Conservation (phyloP, 2,329 filamentous ascomycete genomes). For the Fusarium palustre region DNA sequence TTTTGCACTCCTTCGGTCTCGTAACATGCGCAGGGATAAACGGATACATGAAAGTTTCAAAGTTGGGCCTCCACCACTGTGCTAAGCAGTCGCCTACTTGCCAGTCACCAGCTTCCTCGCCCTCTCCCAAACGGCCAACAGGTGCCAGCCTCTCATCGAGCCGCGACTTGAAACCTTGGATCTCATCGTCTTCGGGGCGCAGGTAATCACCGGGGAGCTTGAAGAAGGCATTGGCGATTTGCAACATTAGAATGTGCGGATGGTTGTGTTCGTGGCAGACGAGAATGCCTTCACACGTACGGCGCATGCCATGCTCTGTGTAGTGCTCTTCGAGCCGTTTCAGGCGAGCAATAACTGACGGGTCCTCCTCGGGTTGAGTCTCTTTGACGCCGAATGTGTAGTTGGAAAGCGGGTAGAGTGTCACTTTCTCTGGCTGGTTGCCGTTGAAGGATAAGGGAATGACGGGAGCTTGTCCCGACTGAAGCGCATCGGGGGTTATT, state of each 20-base stretch:
- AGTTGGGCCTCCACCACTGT: conserved; percentile 99
- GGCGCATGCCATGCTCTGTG: conserved; percentile 89
- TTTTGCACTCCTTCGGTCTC: conserved; percentile 98
- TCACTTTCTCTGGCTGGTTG: conserved; percentile 89
- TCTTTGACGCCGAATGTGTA: conserved; percentile 99
- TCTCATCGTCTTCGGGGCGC: conserved; percentile 87
- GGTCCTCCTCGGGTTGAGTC: conserved; percentile 97
- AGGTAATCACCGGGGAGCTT: conserved; percentile 98
- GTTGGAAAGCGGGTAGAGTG: conserved; percentile 94
- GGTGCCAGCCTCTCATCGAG: conserved; percentile 94
- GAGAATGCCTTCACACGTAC: conserved; percentile 95
- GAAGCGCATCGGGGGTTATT: conserved; percentile 78
- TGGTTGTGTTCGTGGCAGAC: conserved; percentile 99
- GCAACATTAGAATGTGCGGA: conserved; percentile 97
- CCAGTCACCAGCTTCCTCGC: conserved; percentile 89
- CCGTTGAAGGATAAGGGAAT: conserved; percentile 86
- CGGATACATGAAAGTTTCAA: conserved; percentile 99
- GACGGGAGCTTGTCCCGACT: conserved; percentile 82
- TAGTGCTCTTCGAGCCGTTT: conserved; percentile 98
- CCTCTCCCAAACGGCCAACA: conserved; percentile 86
- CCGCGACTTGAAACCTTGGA: conserved; percentile 92
- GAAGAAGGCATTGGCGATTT: conserved; percentile 99
- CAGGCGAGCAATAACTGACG: conserved; percentile 90
- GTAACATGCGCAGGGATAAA: conserved; percentile 97
- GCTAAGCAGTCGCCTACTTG: conserved; percentile 93